A percentile compares a stretch with the other conserved stretches of the same genome.
These are phyloP conservation scores for Wickerhamomyces rabaulensis DNA, from an alignment of 805 yeast genomes.

Conservation along the genomic window DNA sequence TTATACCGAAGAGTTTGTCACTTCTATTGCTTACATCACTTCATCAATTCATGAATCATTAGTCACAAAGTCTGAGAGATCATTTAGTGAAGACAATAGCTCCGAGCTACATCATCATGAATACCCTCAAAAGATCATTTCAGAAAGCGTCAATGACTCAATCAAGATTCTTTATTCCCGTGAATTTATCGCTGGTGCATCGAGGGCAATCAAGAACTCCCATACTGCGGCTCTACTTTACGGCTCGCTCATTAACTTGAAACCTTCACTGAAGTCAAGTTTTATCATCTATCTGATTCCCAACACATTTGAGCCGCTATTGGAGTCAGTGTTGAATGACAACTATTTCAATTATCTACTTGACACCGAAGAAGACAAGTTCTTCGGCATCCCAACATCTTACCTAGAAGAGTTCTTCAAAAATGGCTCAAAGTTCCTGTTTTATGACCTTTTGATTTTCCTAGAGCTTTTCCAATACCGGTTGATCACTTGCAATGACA, in stretches of 20 bases:
- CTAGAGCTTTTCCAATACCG: conserved; percentile 63
- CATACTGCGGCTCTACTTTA: conserved; percentile 21
- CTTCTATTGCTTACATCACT: conserved; percentile 2
- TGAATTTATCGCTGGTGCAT: conserved; percentile 24
- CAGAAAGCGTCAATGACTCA: conserved; percentile 7
- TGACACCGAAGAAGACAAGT: conserved; percentile 4
- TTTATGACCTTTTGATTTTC: conserved; percentile 38
- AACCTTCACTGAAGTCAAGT: conserved; percentile 32
- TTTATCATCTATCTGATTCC: conserved; percentile 40
- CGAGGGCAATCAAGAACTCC: conserved; percentile 14
- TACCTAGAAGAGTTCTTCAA: conserved; percentile 3
- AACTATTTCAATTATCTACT: conserved; percentile 13
- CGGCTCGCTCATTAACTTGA: conserved; percentile 30
- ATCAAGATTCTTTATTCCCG: conserved; percentile 15
- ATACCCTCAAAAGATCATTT: conserved; percentile 6
- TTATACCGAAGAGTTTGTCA: conserved; percentile 1
- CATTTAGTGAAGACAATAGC: background rate
- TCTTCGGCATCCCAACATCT: conserved; percentile 5
- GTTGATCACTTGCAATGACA: conserved; percentile 62
- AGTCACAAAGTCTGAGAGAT: conserved; percentile 5
- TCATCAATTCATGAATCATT: conserved; percentile 8
- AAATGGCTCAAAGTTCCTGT: conserved; percentile 14
- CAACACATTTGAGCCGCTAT: conserved; percentile 30
- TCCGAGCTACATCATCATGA: conserved; percentile 1
- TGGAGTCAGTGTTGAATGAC: conserved; percentile 21